phyloP scores from a whole-genome alignment of 1,284 basidiomycete species.

The Schizophyllum commune region DNA sequence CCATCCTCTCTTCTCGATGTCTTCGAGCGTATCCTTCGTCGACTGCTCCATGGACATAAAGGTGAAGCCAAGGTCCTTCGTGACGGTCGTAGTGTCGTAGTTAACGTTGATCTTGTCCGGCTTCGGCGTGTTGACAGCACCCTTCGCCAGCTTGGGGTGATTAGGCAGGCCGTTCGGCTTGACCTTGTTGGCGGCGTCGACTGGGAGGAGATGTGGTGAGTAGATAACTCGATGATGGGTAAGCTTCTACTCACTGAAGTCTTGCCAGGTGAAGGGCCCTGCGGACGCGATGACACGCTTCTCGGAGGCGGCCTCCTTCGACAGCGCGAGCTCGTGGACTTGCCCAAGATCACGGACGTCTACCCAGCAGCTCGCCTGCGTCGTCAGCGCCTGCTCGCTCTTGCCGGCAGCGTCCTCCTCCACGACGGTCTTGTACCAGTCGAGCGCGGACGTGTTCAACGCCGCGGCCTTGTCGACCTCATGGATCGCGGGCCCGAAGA shows the following conservation, averaged over 20 bases:
- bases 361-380: slow-evolving; percentile 33
- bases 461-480: slow-evolving; percentile 33
- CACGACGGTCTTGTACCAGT: slow-evolving; percentile 26
- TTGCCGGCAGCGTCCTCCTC: slow-evolving; percentile 7
- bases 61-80: not conserved
- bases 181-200: slow-evolving; percentile 7
- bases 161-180: not conserved
- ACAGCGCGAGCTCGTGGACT: slow-evolving; percentile 49
- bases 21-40: not conserved
- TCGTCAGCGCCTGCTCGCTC: slow-evolving; percentile 20
- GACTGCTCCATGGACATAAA: not conserved
- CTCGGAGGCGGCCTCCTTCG: slow-evolving; percentile 46
- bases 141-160: not conserved
- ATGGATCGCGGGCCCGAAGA: slow-evolving; percentile 41
- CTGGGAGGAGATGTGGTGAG: slow-evolving; percentile 3
- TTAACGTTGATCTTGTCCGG: not conserved
- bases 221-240: not conserved
- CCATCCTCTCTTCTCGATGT: not conserved
- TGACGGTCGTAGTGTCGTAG: not conserved
- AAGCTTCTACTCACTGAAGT: slow-evolving; percentile 16
- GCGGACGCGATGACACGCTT: slow-evolving; percentile 47
- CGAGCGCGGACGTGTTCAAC: slow-evolving; percentile 42
- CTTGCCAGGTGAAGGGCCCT: slow-evolving; percentile 26
- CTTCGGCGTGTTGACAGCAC: not conserved
- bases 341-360: slow-evolving; percentile 59